A percentile compares a stretch with the other conserved stretches of the same genome.
phyloP scores from a whole-genome alignment of 108 stramenopile genomes.

The Cylindrotheca fusiformis region DNA sequence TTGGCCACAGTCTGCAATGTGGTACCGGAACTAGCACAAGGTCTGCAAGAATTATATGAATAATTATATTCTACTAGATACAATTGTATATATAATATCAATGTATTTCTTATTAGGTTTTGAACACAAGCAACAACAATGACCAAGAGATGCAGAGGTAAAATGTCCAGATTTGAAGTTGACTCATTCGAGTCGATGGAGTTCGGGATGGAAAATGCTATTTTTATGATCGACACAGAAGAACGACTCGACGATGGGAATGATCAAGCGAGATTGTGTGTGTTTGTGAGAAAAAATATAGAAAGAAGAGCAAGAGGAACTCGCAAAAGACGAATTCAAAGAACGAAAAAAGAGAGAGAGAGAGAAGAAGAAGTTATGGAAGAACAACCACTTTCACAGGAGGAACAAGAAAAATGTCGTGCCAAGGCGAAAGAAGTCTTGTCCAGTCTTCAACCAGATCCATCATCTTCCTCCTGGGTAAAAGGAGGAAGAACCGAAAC shows the following conservation, averaged over 20 bases:
- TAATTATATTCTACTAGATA: too few species aligned
- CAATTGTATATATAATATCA: neutral
- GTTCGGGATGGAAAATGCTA: neutral
- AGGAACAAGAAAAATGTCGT: too few species aligned
- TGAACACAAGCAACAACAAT: too few species aligned
- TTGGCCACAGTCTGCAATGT: constrained; percentile 67
- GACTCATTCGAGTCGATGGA: neutral
- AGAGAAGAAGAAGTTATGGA: neutral
- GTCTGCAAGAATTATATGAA: too few species aligned
- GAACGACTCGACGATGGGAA: neutral
- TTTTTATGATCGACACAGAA: neutral
- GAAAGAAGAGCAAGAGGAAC: neutral
- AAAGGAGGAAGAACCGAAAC: neutral
- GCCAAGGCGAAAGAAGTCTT: too few species aligned
- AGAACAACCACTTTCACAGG: neutral
- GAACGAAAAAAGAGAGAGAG: too few species aligned
- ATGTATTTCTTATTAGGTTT: neutral
- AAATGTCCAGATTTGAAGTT: too few species aligned
- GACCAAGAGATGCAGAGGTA: too few species aligned
- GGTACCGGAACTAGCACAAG: neutral
- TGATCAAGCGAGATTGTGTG: neutral
- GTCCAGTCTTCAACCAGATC: neutral
- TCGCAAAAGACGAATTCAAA: too few species aligned
- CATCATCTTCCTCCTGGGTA: neutral
- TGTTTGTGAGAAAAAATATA: neutral